These are phyloP conservation scores for Tillandsia leiboldiana DNA, from an alignment of 176 grass and related monocot species.

Conservation along the genomic window DNA sequence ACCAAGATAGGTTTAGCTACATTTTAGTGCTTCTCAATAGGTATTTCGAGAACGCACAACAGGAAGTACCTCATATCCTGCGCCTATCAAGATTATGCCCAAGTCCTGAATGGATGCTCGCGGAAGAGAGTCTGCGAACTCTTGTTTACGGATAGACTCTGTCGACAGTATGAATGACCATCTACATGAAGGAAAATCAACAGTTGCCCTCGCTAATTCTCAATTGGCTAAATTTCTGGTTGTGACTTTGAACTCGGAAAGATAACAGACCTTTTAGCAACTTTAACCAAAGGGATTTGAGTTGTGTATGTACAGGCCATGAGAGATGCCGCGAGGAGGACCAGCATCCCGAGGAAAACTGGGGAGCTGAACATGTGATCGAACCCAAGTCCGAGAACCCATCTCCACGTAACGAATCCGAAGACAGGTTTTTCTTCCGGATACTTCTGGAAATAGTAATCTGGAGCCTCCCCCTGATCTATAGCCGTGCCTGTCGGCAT, in stretches of 20 bases:
- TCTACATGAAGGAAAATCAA: constrained; percentile 30
- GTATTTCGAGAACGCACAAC: no score
- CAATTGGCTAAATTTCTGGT: not conserved
- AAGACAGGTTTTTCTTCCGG: constrained; percentile 70
- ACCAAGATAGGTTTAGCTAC: no score
- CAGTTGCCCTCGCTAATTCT: constrained; percentile 1
- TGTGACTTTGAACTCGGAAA: not conserved
- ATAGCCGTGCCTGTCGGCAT: constrained; percentile 54
- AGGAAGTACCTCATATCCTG: constrained; percentile 74
- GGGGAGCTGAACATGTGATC: constrained; percentile 97
- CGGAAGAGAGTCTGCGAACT: constrained; percentile 71
- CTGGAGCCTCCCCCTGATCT: constrained; percentile 72
- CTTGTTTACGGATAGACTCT: constrained; percentile 57
- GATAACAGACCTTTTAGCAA: constrained; percentile 57
- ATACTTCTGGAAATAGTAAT: constrained; percentile 73
- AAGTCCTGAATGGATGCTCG: constrained; percentile 78
- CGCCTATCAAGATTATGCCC: constrained; percentile 77
- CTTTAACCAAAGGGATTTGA: constrained; percentile 88
- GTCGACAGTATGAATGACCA: constrained; percentile 80
- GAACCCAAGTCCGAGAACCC: constrained; percentile 82
- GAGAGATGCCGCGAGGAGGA: constrained; percentile 65
- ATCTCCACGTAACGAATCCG: constrained; percentile 83
- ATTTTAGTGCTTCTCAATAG: no score
- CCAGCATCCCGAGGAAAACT: constrained; percentile 69
- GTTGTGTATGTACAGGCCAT: constrained; percentile 98